Base-by-base conservation (phyloP, 2,329 filamentous ascomycete species). In the Ceratocystis smalleyi region DNA sequence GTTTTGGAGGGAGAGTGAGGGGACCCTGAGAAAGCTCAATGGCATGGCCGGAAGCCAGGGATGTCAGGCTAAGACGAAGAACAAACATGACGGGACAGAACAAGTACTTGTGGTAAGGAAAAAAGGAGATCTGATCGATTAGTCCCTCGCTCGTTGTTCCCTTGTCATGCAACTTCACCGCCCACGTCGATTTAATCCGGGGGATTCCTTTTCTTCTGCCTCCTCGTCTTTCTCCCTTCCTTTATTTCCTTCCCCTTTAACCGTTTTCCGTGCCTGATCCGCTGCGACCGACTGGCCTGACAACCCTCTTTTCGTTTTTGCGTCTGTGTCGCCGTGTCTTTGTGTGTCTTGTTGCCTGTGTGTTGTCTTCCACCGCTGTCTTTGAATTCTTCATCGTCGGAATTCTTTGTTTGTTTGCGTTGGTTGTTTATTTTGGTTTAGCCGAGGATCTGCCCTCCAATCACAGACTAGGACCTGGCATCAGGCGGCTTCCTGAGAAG, bases 151-250 rank as follows among this genome's bases (percentile, higher is more conserved):
- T 40, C 35, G 35, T 12, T 55, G 12, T 27, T 32, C 51, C 51
- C 51, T 55, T 55, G 51, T 55, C 51, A 61, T 61, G 35, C 59
- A 45, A 24, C 43, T 43, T 61, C 59, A 61, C 59, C 59, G 59
- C 59, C 59, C 59, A 22, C 59, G 19, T 22, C 59, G 40, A 24
- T 61, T 30, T 45, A 45, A 61, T 22, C 43, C 59, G 19, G 47
- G 47, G n/a, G n/a, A 10, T 49, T n/a, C 5, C 19, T 59, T 60
- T 60, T 61, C 30, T 47, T 17, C 43, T 24, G 15, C 57, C 24
- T 60, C 59, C 12, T 45, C 40, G 19, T 10, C 30, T 30, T 61
- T 45, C 8, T 61, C 45, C 40, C 30, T 61, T 43, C 22, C 27
- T 30, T 47, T 45, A 30, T 35, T 22, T 45, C 5, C 19, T 45